A percentile compares a stretch with the other conserved stretches of the same genome.
Conservation (phyloP, 768 basidiomycete species). For the Amanita jacksonii region DNA sequence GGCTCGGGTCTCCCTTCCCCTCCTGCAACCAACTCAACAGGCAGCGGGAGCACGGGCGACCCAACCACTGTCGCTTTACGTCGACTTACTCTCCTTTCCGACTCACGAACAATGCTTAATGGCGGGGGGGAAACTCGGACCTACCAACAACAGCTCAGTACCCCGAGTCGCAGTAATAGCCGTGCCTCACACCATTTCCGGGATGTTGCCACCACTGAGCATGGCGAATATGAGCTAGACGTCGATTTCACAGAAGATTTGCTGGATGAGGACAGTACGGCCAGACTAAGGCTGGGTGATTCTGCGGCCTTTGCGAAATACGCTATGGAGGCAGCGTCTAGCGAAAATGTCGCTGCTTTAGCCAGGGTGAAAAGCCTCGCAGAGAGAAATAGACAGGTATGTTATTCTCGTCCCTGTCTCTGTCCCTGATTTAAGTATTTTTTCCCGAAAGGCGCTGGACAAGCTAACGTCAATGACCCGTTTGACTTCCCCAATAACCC, state of each 20-base stretch:
- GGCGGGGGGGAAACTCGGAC: slow-evolving; percentile 10
- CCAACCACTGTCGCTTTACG: slow-evolving; percentile 33
- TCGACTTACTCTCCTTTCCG: slow-evolving; percentile 15
- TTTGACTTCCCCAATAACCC: slow-evolving; percentile 47
- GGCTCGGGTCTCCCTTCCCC: slow-evolving; percentile 73
- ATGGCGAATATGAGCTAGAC: slow-evolving; percentile 40
- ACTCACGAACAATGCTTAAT: slow-evolving; percentile 10
- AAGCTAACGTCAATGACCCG: slow-evolving; percentile 55
- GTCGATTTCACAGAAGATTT: slow-evolving; percentile 35
- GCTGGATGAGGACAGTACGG: slow-evolving; percentile 56
- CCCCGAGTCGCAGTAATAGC: slow-evolving; percentile 16
- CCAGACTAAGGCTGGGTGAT: slow-evolving; percentile 29
- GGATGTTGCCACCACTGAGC: slow-evolving; percentile 20
- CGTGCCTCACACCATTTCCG: slow-evolving; percentile 11
- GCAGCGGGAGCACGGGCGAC: slow-evolving; percentile 68
- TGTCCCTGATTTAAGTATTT: slow-evolving; percentile 9
- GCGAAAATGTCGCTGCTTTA: slow-evolving; percentile 48
- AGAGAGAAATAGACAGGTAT: slow-evolving; percentile 64
- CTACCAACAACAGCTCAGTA: slow-evolving; percentile 1
- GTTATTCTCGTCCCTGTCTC: slow-evolving; percentile 18
- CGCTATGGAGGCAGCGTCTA: slow-evolving; percentile 21
- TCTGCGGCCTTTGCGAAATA: slow-evolving; percentile 21
- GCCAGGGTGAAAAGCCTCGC: slow-evolving; percentile 63
- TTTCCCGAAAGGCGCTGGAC: slow-evolving; percentile 43
- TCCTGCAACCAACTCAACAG: slow-evolving; percentile 79